A percentile compares a stretch with the other conserved stretches of the same genome.
Evolutionary conservation across 345 rosid species (phyloP).

Genomic region (Acer yangbiense): DNA sequence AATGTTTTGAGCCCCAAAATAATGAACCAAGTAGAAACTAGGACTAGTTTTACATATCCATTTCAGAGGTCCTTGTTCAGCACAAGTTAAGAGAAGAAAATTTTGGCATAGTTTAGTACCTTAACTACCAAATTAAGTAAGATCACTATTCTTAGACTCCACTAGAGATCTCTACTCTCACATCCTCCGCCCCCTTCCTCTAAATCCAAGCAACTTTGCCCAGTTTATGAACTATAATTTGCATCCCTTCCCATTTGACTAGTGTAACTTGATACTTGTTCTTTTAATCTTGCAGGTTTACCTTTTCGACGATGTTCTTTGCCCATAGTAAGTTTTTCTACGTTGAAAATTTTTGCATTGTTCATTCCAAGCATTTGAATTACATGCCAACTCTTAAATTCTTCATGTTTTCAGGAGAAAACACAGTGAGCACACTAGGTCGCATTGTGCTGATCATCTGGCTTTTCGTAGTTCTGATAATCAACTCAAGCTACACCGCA

Average conservation of each 20-base stretch:
- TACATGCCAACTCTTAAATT: conserved; percentile 7
- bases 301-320: conserved; percentile 89
- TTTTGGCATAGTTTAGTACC: neutral
- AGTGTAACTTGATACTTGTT: neutral
- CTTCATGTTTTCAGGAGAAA: conserved; percentile 69
- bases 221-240: neutral
- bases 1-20: neutral
- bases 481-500: conserved; percentile 95
- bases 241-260: conserved; percentile 9
- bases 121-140: neutral
- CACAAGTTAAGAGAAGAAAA: neutral
- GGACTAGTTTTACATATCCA: neutral
- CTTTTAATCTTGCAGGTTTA: conserved; percentile 63
- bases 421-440: conserved; percentile 79
- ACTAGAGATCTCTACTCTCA: neutral
- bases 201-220: neutral
- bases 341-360: neutral
- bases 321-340: conserved; percentile 70
- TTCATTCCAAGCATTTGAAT: neutral
- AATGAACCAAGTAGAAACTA: neutral
- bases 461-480: conserved; percentile 86
- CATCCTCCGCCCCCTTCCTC: neutral
- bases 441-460: conserved; percentile 79
- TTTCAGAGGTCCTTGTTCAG: neutral
- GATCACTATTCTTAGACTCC: neutral